These are phyloP conservation scores for Halenospora varia DNA, from an alignment of 495 filamentous ascomycete genomes.

Conservation along the genomic window DNA sequence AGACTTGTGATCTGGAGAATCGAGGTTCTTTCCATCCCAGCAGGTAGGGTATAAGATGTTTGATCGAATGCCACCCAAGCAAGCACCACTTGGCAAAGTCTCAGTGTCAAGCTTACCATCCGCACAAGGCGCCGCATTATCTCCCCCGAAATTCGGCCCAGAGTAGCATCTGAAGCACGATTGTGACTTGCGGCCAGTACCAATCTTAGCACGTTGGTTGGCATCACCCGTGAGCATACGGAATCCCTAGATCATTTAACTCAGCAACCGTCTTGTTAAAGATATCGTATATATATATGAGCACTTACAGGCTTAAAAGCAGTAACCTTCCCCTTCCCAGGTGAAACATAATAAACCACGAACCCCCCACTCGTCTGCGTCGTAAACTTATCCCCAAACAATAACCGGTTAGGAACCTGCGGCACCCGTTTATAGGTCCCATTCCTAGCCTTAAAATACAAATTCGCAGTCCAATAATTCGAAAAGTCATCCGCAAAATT, in stretches of 20 bases:
- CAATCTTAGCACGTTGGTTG: constrained; percentile 1
- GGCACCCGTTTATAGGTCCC: constrained; percentile 62
- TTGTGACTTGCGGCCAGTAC: constrained; percentile 22
- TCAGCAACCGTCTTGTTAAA: no score
- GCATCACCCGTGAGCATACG: constrained; percentile 43
- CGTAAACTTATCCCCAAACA: constrained; percentile 44
- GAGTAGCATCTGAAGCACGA: constrained; percentile 46
- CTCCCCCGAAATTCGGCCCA: constrained; percentile 44
- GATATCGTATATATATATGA: no score
- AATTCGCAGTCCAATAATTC: constrained; percentile 66
- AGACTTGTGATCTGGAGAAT: constrained; percentile 42
- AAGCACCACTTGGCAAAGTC: constrained; percentile 48
- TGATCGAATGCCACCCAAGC: constrained; percentile 59
- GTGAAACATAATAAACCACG: constrained; percentile 51
- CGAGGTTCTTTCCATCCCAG: constrained; percentile 76
- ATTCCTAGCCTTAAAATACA: constrained; percentile 60
- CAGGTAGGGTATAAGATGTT: constrained; percentile 86
- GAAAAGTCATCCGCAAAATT: constrained; percentile 55
- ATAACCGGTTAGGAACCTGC: constrained; percentile 20
- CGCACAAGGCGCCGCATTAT: constrained; percentile 38
- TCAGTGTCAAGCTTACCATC: constrained; percentile 42
- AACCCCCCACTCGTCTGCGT: constrained; percentile 46
- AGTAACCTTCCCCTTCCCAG: constrained; percentile 44
- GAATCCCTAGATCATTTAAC: constrained; percentile 32
- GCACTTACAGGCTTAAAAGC: constrained; percentile 49